Conservation (phyloP, 306 rosid genomes). For the Cicer cuneatum region DNA sequence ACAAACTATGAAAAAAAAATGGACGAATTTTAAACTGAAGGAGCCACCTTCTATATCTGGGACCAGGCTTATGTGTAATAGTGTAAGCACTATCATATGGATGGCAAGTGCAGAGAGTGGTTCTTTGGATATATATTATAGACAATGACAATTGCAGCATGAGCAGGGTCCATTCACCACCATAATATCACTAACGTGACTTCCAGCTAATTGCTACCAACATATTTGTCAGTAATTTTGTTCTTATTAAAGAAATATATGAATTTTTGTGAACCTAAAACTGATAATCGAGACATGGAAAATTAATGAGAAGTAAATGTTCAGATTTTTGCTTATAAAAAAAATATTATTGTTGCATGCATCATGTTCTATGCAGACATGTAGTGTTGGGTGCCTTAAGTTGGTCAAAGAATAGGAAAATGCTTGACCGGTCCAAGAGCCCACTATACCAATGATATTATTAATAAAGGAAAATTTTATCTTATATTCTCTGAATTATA, state of each 20-base stretch:
- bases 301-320: no score
- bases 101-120: background rate
- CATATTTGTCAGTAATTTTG: background rate
- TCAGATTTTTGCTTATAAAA: no score
- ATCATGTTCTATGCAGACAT: conserved; percentile 1
- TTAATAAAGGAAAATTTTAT: no score
- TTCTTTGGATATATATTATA: conserved; percentile 4
- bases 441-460: no score
- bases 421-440: no score
- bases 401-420: no score
- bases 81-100: background rate
- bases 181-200: conserved; percentile 22
- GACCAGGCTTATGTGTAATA: conserved; percentile 9
- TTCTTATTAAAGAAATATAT: background rate
- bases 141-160: background rate
- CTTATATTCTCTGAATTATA: no score
- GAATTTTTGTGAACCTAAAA: conserved; percentile 10
- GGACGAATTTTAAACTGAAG: background rate
- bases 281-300: background rate
- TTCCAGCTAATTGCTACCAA: conserved; percentile 41
- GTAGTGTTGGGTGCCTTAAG: no score
- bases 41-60: background rate
- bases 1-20: background rate
- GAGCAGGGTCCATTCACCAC: conserved; percentile 13
- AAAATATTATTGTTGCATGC: background rate